Base-by-base conservation (phyloP, 441 rosid species). In the Populus hybrid region DNA sequence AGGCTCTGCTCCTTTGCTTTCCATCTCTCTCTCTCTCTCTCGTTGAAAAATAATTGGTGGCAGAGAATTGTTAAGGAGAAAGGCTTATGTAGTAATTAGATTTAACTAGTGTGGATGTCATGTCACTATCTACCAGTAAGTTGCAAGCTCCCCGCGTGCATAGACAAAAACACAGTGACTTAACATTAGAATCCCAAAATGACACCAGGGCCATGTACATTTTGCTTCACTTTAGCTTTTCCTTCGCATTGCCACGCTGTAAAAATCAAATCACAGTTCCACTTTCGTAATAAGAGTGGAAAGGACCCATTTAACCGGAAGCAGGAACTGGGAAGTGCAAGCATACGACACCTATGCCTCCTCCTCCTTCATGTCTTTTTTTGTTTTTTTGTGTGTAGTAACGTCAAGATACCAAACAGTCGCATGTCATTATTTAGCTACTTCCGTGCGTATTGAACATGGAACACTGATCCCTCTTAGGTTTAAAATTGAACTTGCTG, bases 1-100 rank as follows among this genome's bases (percentile, higher is more conserved):
- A 66, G 84, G 75, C 84, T 84, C 88, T 20, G 34, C 81, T 83
- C 84, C 81, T 63, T 73, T 76, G 20, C 64, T 82, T 74, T 87
- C 89, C 89, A 84, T 88, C 59, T 77, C 73, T 64, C 46, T 74
- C 28, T 40, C 76, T n/a, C 64, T 23, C 7, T 35, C 61, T 69
- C 36, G 36, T 2, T 34, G 38, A 23, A 69, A 57, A 32, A 67
- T 35, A n/a, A 12, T 70, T n/a, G 32, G 40, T 16, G 68, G 57
- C 18, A 61, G 36, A 59, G 32, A 46, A 23, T 10, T 42, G 66
- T 20, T 10, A 18, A 59, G 16, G 73, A 20, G 26, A 67, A 46
- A 18, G 74, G 70, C 16, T 34, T 75, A 82, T 72, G 75, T 77
- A 80, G 81, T 59, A 35, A 50, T 5, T 6, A 21, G 8, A 23